Percentiles rank a stretch among this genome's conserved stretches.
Conservation (phyloP, 768 basidiomycete genomes). For the Mycena polygramma region DNA sequence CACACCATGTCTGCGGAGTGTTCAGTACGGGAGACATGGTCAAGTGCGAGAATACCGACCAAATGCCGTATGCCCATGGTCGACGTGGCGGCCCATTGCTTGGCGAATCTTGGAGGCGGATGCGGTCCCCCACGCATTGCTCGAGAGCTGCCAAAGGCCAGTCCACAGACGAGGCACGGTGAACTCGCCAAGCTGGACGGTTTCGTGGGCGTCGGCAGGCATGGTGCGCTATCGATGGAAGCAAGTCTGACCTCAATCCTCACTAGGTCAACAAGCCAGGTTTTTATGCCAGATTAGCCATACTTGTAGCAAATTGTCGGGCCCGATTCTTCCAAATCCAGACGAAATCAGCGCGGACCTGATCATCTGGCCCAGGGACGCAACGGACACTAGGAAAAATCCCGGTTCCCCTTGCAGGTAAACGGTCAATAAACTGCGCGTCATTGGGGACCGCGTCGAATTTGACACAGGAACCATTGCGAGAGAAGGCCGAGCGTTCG, state of each 20-base stretch:
- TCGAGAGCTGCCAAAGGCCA: constrained; percentile 37
- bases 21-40: not conserved
- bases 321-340: constrained; percentile 13
- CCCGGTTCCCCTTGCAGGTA: constrained; percentile 34
- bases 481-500: constrained; percentile 8
- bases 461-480: constrained; percentile 5
- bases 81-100: constrained; percentile 35
- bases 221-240: constrained; percentile 24
- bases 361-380: constrained; percentile 26
- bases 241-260: constrained; percentile 4
- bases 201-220: constrained; percentile 30
- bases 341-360: constrained; percentile 10
- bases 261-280: not conserved
- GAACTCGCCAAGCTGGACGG: constrained; percentile 34
- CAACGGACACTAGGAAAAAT: constrained; percentile 13
- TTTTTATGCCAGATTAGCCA: constrained; percentile 14
- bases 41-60: constrained; percentile 14
- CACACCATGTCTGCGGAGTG: constrained; percentile 29
- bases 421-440: not conserved
- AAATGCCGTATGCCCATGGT: constrained; percentile 59
- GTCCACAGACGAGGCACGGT: constrained; percentile 36
- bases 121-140: constrained; percentile 36
- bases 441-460: constrained; percentile 8
- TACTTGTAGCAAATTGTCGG: not conserved
- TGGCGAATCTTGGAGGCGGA: constrained; percentile 34